A percentile compares a stretch with the other conserved stretches of the same genome.
Conservation (phyloP, 202 grass and related monocot species). For the Schoenoplectus triqueter region DNA sequence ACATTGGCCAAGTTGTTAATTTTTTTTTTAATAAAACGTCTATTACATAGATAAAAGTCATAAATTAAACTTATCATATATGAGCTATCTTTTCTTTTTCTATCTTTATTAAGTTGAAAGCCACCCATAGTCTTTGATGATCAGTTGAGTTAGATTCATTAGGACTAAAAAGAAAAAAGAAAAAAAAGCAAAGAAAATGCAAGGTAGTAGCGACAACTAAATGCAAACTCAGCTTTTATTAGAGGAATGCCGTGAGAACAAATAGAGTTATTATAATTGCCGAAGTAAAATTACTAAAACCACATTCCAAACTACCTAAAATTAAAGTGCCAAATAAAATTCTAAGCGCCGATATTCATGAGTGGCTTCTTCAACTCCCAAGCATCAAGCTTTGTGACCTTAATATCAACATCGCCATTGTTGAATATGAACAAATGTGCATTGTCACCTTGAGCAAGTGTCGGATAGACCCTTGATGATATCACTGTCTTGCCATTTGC, state of each 20-base stretch:
- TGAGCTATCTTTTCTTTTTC: neutral
- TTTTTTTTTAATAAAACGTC: neutral
- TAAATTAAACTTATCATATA: no score
- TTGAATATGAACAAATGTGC: slow-evolving; percentile 83
- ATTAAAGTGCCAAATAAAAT: neutral
- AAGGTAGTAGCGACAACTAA: neutral
- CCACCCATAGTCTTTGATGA: neutral
- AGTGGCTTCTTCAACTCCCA: slow-evolving; percentile 89
- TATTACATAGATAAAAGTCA: neutral
- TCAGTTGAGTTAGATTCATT: neutral
- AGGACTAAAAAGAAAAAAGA: neutral
- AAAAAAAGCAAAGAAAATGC: neutral
- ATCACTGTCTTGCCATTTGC: slow-evolving; percentile 72
- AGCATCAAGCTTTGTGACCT: slow-evolving; percentile 57
- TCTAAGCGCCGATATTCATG: slow-evolving; percentile 56
- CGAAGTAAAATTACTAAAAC: slow-evolving; percentile 2
- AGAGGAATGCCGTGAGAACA: neutral
- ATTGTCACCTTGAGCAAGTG: slow-evolving; percentile 56
- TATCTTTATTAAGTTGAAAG: neutral
- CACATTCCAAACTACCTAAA: neutral
- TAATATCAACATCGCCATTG: slow-evolving; percentile 63
- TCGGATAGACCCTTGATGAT: slow-evolving; percentile 80
- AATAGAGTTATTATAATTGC: neutral
- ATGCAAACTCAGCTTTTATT: slow-evolving; percentile 24
- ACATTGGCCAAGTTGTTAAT: neutral